phyloP scores from a whole-genome alignment of 2,329 filamentous ascomycete species.

The Aspergillus ochraceus region DNA sequence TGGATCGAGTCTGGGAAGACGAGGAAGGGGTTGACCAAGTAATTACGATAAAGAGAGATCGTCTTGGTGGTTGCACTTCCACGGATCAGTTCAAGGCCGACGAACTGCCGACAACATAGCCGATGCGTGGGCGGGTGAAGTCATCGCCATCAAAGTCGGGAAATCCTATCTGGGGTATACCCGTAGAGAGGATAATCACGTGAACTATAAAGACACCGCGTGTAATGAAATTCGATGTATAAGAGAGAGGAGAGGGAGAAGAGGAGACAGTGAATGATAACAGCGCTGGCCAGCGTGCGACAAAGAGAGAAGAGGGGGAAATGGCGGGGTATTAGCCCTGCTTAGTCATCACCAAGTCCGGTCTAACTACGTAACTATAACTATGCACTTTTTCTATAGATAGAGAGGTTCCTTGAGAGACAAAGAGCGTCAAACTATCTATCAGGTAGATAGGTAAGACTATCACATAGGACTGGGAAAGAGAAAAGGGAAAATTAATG shows the following conservation, averaged over 20 bases:
- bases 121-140: slow-evolving; percentile 2
- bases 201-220: not conserved
- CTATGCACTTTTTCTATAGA: too few relatives aligned
- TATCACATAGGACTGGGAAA: too few relatives aligned
- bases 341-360: too few relatives aligned
- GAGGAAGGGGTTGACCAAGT: not conserved
- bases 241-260: not conserved
- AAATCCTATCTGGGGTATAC: not conserved
- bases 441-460: too few relatives aligned
- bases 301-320: too few relatives aligned
- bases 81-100: slow-evolving; percentile 6
- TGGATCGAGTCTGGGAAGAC: not conserved
- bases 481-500: too few relatives aligned
- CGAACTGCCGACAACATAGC: slow-evolving; percentile 7
- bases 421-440: too few relatives aligned
- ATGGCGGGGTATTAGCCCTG: too few relatives aligned
- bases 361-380: too few relatives aligned
- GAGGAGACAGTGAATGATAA: too few relatives aligned
- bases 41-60: not conserved
- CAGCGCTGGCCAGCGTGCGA: too few relatives aligned
- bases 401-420: too few relatives aligned
- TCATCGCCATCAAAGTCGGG: slow-evolving; percentile 1
- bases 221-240: not conserved
- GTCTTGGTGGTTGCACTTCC: not conserved
- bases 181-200: not conserved